Evolutionary conservation across 768 basidiomycete genomes (phyloP), one percentile per base, ranked within the genome.

Genomic region (Omphalotus guepiniiformis): DNA sequence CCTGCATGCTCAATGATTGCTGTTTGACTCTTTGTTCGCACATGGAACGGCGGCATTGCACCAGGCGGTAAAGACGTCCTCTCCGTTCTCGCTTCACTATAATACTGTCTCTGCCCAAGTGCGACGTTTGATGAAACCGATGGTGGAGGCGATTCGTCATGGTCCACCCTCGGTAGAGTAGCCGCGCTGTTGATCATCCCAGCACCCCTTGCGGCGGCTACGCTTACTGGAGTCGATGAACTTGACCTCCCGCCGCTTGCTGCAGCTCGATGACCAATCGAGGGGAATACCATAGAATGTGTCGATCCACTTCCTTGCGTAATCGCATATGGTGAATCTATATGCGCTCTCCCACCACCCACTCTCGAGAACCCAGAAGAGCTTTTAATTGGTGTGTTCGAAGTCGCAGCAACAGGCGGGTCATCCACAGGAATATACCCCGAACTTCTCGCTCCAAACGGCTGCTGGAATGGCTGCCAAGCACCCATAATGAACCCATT

Each of bases 401-500:
- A 65, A 42, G 52, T 55, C 34, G 53, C 58, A 32, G 44, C 32
- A 29, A 47, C 44, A 23, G 58, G 55, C 2, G 64, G 53, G 26
- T 77, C 74, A 18, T 66, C 65, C 18, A 82, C 71, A 7, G 75
- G 65, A 18, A 60, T 45, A 58, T 81, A 80, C 1, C 77, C 76
- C 18, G 72, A 62, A 6, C 75, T 69, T 0, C 38, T 42, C n/a
- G n/a, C n/a, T n/a, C n/a, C n/a, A n/a, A n/a, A n/a, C n/a, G n/a
- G n/a, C 15, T 42, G 44, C 27, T 79, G 79, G 70, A 80, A 87
- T 23, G 83, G 80, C 54, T 85, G 83, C 90, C 92, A 95, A n/a
- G 94, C 90, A 34, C 84, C 85, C 91, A 97, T 95, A 59, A 97
- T 96, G 54, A 74, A 87, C 11, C 89, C 86, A 46, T 69, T 74